A percentile compares a stretch with the other conserved stretches of the same genome.
Evolutionary conservation across 2,329 filamentous ascomycete species (phyloP).

Genomic region (Diaporthe citriasiana): DNA sequence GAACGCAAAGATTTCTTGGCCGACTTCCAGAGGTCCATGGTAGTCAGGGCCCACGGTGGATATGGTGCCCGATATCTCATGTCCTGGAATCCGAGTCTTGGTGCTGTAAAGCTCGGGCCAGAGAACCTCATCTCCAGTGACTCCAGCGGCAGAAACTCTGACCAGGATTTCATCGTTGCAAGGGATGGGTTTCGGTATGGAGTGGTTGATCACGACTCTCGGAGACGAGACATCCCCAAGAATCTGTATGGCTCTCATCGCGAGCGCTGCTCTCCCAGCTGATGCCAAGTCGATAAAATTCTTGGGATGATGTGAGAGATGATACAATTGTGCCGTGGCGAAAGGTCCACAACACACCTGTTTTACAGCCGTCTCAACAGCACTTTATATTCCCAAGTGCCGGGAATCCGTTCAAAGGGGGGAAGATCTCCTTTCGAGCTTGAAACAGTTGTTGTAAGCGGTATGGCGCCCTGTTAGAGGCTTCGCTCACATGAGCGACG

Average conservation of each 20-base stretch:
- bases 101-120: slow-evolving; percentile 18
- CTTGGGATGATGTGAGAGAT: background rate
- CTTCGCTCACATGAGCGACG: too few species aligned
- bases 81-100: background rate
- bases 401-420: background rate
- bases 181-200: background rate
- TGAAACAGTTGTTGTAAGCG: background rate
- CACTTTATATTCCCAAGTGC: background rate
- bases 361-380: background rate
- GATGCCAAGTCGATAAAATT: background rate
- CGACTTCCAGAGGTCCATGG: background rate
- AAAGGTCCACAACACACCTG: background rate
- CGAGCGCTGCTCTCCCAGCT: background rate
- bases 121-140: slow-evolving; percentile 12
- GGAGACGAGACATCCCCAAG: slow-evolving; percentile 14
- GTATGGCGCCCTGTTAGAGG: background rate
- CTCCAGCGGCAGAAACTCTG: background rate
- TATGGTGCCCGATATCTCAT: background rate
- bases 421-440: background rate
- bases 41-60: background rate
- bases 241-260: slow-evolving; percentile 10
- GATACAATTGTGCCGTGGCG: background rate
- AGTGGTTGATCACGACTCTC: background rate
- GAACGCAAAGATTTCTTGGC: background rate
- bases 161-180: background rate